Evolutionary conservation across 768 basidiomycete species (phyloP).

Genomic region (Asterophora parasitica): DNA sequence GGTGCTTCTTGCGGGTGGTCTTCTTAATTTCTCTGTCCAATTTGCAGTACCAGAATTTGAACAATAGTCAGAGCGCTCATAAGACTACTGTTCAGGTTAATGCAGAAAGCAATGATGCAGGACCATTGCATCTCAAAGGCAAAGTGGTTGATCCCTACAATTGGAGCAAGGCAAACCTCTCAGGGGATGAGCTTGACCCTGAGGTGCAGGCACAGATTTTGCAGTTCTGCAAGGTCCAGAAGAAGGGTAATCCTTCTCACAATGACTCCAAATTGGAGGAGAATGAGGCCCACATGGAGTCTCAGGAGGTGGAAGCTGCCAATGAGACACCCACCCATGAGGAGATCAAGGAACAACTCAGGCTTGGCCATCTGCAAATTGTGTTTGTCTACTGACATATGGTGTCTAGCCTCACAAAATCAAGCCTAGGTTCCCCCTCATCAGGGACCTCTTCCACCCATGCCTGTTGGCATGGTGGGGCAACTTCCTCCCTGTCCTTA

Average conservation of each 20-base stretch:
- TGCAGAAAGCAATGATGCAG: background rate
- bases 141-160: constrained; percentile 15
- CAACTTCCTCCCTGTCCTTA: background rate
- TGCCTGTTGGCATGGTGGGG: background rate
- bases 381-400: no score
- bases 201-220: background rate
- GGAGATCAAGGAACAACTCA: background rate
- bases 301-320: no score
- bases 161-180: constrained; percentile 11
- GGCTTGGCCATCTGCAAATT: no score
- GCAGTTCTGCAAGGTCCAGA: background rate
- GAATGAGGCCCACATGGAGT: background rate
- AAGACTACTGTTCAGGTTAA: background rate
- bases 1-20: background rate
- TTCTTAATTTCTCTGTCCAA: background rate
- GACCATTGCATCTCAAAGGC: constrained; percentile 4
- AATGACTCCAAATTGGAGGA: no score
- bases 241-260: background rate
- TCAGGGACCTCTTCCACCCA: background rate
- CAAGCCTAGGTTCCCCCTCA: background rate
- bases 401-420: no score
- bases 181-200: constrained; percentile 4
- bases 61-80: background rate
- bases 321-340: background rate
- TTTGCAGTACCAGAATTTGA: background rate